Evolutionary conservation across 1,284 basidiomycete species (phyloP).

Genomic region (Ustilago curta): DNA sequence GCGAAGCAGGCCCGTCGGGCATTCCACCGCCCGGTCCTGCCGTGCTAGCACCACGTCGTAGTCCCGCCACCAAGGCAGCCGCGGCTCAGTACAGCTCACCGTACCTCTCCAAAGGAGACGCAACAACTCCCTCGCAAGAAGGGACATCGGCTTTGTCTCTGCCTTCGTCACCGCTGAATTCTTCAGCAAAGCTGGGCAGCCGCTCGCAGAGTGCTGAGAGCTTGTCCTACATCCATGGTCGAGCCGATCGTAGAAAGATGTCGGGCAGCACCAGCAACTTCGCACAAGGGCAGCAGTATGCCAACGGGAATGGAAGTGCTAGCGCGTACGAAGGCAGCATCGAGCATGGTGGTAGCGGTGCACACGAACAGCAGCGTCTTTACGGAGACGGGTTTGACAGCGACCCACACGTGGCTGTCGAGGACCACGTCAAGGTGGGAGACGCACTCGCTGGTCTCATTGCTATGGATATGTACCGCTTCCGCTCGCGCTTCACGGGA

Average conservation of each 20-base stretch:
- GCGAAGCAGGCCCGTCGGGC: conserved; percentile 44
- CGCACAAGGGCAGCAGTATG: conserved; percentile 8
- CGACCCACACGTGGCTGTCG: conserved; percentile 35
- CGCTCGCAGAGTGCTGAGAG: conserved; percentile 60
- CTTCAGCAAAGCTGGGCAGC: conserved; percentile 35
- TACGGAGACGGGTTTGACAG: conserved; percentile 33
- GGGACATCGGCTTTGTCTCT: conserved; percentile 24
- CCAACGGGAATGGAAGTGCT: conserved; percentile 27
- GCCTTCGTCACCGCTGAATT: conserved; percentile 39
- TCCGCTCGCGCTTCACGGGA: conserved; percentile 47
- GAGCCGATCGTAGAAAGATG: conserved; percentile 32
- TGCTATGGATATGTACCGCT: conserved; percentile 65
- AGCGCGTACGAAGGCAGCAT: conserved; percentile 14
- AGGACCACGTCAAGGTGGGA: conserved; percentile 55
- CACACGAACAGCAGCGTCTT: conserved; percentile 26
- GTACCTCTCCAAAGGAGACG: conserved; percentile 21
- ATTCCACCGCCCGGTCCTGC: conserved; percentile 49
- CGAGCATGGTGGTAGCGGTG: conserved; percentile 9
- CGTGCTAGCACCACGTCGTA: conserved; percentile 40
- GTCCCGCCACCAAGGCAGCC: conserved; percentile 30
- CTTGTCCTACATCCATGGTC: conserved; percentile 43
- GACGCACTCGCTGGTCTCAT: conserved; percentile 60
- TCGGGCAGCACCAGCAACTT: conserved; percentile 16
- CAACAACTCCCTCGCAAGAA: conserved; percentile 26
- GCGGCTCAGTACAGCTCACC: conserved; percentile 52